phyloP scores from a whole-genome alignment of 176 grass and related monocot species.

The Poa annua region DNA sequence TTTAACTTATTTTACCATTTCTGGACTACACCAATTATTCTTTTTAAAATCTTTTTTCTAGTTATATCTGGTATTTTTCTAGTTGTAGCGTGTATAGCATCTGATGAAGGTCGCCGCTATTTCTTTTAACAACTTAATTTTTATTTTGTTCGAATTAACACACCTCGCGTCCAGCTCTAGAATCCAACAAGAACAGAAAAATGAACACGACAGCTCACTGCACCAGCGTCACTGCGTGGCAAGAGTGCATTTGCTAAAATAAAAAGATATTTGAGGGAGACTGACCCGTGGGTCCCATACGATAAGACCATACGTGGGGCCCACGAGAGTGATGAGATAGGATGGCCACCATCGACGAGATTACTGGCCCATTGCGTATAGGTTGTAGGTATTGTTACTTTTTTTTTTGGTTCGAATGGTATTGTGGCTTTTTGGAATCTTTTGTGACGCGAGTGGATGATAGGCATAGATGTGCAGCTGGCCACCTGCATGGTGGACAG shows the following conservation, averaged over 20 bases:
- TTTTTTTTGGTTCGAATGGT: neutral
- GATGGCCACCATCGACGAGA: neutral
- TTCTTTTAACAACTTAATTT: too few relatives aligned
- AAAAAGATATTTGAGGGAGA: neutral
- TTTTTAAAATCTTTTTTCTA: too few relatives aligned
- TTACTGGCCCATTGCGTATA: neutral
- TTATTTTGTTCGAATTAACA: too few relatives aligned
- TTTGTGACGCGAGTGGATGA: neutral
- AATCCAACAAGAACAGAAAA: neutral
- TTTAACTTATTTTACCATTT: too few relatives aligned
- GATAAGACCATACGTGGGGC: neutral
- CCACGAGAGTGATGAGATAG: neutral
- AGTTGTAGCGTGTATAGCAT: too few relatives aligned
- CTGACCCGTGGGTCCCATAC: neutral
- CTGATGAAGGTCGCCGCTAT: too few relatives aligned
- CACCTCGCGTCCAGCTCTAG: too few relatives aligned
- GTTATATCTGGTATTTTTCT: too few relatives aligned
- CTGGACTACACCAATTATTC: too few relatives aligned
- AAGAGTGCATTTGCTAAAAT: too few relatives aligned
- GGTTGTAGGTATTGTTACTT: neutral
- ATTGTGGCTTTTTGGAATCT: neutral
- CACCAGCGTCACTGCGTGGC: neutral
- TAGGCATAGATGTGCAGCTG: conserved; percentile 32
- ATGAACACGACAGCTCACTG: neutral
- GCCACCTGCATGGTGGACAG: conserved; percentile 45